Evolutionary conservation across 257 asterid species (phyloP).

Genomic region (Jacaranda copaia): DNA sequence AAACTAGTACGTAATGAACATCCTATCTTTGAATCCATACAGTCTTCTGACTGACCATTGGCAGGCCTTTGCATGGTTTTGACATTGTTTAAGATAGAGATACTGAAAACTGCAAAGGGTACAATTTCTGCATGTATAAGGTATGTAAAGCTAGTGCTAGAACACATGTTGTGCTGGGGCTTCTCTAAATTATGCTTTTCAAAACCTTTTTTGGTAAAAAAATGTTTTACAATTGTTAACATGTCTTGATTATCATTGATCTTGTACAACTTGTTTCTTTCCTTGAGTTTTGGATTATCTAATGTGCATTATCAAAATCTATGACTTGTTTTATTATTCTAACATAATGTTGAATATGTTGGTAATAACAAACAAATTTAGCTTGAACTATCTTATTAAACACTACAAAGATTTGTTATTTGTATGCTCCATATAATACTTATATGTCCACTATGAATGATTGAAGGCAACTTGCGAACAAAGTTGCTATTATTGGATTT

Average conservation of each 20-base stretch:
- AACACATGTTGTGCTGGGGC: constrained; percentile 22
- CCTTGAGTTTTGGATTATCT: constrained; percentile 22
- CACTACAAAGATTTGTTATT: too few species aligned
- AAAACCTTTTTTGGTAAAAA: constrained; percentile 7
- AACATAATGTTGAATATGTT: too few species aligned
- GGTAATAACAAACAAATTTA: too few species aligned
- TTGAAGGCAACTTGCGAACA: too few species aligned
- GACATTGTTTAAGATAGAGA: constrained; percentile 72
- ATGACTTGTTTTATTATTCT: too few species aligned
- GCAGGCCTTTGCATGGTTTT: constrained; percentile 62
- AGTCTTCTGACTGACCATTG: constrained; percentile 28
- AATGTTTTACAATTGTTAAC: constrained; percentile 2
- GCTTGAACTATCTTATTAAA: too few species aligned
- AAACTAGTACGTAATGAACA: constrained; percentile 23
- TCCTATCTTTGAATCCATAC: constrained; percentile 24
- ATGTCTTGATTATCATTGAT: constrained; percentile 1
- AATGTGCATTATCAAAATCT: too few species aligned
- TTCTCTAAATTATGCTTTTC: constrained; percentile 20
- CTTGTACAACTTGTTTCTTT: not conserved
- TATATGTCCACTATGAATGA: too few species aligned
- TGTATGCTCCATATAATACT: too few species aligned
- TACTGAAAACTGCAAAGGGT: constrained; percentile 70
- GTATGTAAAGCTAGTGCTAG: constrained; percentile 38
- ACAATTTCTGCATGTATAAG: constrained; percentile 66
- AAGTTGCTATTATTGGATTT: too few species aligned